phyloP scores from a whole-genome alignment of 306 rosid genomes.

The Luffa aegyptiaca region DNA sequence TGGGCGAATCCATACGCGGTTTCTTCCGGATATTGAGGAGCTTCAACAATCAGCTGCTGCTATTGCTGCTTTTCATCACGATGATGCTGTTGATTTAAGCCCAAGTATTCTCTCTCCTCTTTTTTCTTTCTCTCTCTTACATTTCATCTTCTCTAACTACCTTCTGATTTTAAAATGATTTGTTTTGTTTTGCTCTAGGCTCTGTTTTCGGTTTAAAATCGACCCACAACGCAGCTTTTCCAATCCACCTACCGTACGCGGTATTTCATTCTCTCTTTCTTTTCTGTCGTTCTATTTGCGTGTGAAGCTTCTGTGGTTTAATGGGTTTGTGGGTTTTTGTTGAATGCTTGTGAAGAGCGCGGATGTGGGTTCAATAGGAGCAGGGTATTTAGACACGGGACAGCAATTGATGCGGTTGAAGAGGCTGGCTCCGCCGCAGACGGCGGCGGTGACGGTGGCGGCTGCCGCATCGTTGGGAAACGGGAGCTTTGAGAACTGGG shows the following conservation, averaged over 20 bases:
- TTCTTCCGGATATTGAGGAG: slow-evolving; percentile 53
- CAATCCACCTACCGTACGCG: slow-evolving; percentile 44
- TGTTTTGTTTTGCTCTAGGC: slow-evolving; percentile 19
- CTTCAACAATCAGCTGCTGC: slow-evolving; percentile 47
- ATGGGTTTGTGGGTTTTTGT: background rate
- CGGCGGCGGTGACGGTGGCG: background rate
- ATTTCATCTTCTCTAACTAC: background rate
- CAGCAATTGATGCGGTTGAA: slow-evolving; percentile 30
- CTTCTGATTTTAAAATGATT: background rate
- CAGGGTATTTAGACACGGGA: slow-evolving; percentile 39
- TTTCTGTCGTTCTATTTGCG: background rate
- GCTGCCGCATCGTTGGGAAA: slow-evolving; percentile 38
- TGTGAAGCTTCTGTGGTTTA: background rate
- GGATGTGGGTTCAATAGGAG: slow-evolving; percentile 38
- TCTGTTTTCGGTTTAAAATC: slow-evolving; percentile 52
- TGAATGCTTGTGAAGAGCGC: slow-evolving; percentile 20
- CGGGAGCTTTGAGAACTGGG: slow-evolving; percentile 72
- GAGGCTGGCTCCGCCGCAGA: slow-evolving; percentile 15
- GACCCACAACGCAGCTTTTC: slow-evolving; percentile 32
- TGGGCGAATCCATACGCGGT: slow-evolving; percentile 35
- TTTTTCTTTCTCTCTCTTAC: background rate
- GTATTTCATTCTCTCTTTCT: slow-evolving; percentile 18
- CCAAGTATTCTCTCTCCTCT: slow-evolving; percentile 37
- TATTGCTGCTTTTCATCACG: slow-evolving; percentile 32
- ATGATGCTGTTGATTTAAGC: slow-evolving; percentile 71